Percentiles rank a stretch among this genome's conserved stretches.
Conservation (phyloP, 768 basidiomycete genomes). For the Lenzites betulinus region DNA sequence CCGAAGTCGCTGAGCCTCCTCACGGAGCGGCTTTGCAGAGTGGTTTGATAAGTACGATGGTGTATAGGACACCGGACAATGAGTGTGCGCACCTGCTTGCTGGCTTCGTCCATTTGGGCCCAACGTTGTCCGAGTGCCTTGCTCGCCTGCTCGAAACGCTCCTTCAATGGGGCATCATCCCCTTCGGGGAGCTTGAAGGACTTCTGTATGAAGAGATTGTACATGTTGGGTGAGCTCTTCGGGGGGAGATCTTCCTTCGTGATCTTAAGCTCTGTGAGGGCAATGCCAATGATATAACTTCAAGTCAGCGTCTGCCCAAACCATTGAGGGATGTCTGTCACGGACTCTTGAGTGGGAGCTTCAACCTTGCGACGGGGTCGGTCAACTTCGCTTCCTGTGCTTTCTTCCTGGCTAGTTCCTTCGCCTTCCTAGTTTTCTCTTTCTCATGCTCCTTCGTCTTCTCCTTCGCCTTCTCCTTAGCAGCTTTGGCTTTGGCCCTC, state of each 20-base stretch:
- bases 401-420: not conserved
- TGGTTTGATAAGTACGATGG: not conserved
- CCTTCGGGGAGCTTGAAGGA: not conserved
- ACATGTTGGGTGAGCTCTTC: not conserved
- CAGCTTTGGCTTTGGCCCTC: not conserved
- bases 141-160: not conserved
- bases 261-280: conserved; percentile 11
- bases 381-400: not conserved
- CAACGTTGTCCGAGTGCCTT: not conserved
- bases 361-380: conserved; percentile 1
- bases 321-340: not conserved
- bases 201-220: conserved; percentile 1
- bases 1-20: not conserved
- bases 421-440: not conserved
- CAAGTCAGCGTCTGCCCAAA: not conserved
- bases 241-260: conserved; percentile 13
- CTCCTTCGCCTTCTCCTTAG: conserved; percentile 5
- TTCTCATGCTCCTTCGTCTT: conserved; percentile 2
- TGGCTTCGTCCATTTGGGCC: conserved; percentile 6
- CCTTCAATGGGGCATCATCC: not conserved
- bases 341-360: conserved; percentile 3
- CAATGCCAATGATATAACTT: too few relatives aligned
- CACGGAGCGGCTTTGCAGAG: not conserved
- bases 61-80: too few relatives aligned
- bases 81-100: conserved; percentile 10